Base-by-base conservation (phyloP, 257 asterid species). In the Scutellaria galericulata region DNA sequence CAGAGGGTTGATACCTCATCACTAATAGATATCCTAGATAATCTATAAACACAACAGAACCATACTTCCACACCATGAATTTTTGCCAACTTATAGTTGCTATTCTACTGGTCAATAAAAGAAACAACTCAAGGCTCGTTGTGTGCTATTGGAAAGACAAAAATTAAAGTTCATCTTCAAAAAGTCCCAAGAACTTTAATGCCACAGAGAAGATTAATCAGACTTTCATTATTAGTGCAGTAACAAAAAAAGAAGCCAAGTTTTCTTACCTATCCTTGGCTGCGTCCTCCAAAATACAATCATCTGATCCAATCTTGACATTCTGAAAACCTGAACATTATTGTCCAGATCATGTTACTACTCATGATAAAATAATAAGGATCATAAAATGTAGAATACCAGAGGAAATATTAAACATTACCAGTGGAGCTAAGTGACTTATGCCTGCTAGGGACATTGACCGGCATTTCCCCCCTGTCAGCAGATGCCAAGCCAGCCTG, bases 201-300 rank as follows among this genome's bases (percentile, higher is more conserved):
- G 9, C 7, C 20, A 31, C 35, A 69, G 13, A 74, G 46, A 55
- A 70, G 56, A 60, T 55, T 57, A 15, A 74, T 20, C 66, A 22
- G 42, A 51, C n/a, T 14, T 13, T 42, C 20, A 20, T 67, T 51
- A 48, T 51, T 12, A 68, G 39, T 8, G 57, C 35, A 64, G 50
- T 51, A 24, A 7, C n/a, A 27, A 9, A 61, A 40, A 61, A 27
- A 57, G 50, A 42, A 77, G 37, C 18, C 50, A 66, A 53, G 14
- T 11, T 15, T 70, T 64, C 89, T 75, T 77, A 90, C 98, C 91
- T 77, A 50, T 92, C 96, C 83, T 78, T 83, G 35, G 85, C 70
- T 70, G 74, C 83, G 66, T 81, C 94, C 73, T 86, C 94, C 24
- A 68, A 41, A 73, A 66, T 74, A 52, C 85, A 64, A 79, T 83